Evolutionary conservation across 1,139 yeast genomes (phyloP).

Genomic region (Scheffersomyces segobiensis): DNA sequence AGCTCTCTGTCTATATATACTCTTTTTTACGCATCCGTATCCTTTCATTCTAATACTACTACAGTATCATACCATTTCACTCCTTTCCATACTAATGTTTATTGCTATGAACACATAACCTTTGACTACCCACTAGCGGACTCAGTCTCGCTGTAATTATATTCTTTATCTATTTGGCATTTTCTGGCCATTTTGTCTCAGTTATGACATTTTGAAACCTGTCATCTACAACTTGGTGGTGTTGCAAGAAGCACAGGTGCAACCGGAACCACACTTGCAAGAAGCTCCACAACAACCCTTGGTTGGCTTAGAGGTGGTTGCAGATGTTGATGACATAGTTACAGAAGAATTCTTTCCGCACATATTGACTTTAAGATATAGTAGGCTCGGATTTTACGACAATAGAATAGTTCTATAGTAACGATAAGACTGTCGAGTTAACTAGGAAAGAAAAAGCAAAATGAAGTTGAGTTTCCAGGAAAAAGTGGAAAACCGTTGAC

Average conservation of each 20-base stretch:
- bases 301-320: constrained; percentile 13
- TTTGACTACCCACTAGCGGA: background rate
- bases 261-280: constrained; percentile 46
- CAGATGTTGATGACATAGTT: constrained; percentile 14
- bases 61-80: background rate
- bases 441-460: background rate
- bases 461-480: background rate
- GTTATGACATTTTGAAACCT: background rate
- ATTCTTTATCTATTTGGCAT: background rate
- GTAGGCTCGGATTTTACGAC: background rate
- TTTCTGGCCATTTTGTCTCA: background rate
- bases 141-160: background rate
- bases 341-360: constrained; percentile 21
- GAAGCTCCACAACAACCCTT: constrained; percentile 36
- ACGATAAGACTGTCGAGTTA: background rate
- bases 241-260: constrained; percentile 42
- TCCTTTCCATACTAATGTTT: constrained; percentile 6
- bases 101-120: background rate
- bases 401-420: background rate
- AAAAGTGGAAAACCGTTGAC: background rate
- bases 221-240: constrained; percentile 35
- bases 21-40: background rate
- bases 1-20: too few relatives aligned
- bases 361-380: constrained; percentile 13
- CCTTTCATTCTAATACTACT: background rate